phyloP scores from a whole-genome alignment of 306 rosid genomes.

The Casuarina cunninghamiana region DNA sequence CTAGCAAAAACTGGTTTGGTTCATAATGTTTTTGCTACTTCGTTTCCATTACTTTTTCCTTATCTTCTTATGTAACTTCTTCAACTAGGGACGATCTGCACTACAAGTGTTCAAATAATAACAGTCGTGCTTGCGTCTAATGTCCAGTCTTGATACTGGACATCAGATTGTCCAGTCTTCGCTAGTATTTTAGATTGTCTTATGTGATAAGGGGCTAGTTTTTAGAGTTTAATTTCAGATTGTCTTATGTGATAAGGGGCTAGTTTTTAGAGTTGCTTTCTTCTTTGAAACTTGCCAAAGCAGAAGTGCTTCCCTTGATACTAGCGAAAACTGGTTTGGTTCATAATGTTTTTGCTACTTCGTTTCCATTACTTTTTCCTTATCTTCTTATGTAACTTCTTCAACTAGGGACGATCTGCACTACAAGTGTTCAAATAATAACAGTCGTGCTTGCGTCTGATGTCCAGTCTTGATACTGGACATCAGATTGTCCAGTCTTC shows the following conservation, averaged over 20 bases:
- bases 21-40: neutral
- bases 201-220: no score
- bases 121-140: conserved; percentile 91
- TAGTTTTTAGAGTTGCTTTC: no score
- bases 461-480: conserved; percentile 61
- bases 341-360: neutral
- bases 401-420: conserved; percentile 67
- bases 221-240: no score
- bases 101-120: conserved; percentile 78
- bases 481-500: no score
- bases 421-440: conserved; percentile 78
- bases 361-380: no score
- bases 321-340: neutral
- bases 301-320: neutral
- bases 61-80: neutral
- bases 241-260: no score
- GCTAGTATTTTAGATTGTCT: no score
- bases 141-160: conserved; percentile 59
- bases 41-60: neutral
- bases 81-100: conserved; percentile 67
- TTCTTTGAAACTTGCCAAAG: no score
- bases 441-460: conserved; percentile 92
- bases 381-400: neutral
- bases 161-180: no score
- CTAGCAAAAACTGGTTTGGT: no score